Evolutionary conservation across 768 basidiomycete species (phyloP).

Genomic region (Tylopilus intermedius): DNA sequence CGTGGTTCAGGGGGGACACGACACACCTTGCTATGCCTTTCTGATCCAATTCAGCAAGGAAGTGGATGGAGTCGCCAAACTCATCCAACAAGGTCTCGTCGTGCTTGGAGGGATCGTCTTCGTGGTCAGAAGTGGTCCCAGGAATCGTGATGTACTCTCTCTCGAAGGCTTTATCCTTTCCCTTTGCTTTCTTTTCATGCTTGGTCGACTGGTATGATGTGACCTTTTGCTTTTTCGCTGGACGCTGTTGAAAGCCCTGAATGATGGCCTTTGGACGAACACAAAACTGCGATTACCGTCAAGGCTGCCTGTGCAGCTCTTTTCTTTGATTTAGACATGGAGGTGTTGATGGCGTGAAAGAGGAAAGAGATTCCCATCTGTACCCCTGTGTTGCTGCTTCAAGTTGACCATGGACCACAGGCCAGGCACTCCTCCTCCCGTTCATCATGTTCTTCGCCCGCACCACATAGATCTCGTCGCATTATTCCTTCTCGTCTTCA

Average conservation of each 20-base stretch:
- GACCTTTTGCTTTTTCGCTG: constrained; percentile 62
- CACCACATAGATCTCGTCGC: constrained; percentile 72
- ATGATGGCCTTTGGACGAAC: not conserved
- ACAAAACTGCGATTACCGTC: constrained; percentile 22
- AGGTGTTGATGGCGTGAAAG: constrained; percentile 1
- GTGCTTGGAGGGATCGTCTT: constrained; percentile 57
- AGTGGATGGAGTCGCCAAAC: constrained; percentile 58
- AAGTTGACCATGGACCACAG: constrained; percentile 18
- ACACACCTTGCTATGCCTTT: constrained; percentile 77
- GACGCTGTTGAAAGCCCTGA: constrained; percentile 24
- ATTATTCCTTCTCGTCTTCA: constrained; percentile 58
- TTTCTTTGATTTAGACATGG: constrained; percentile 32
- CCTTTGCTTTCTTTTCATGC: constrained; percentile 35
- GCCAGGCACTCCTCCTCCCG: constrained; percentile 51
- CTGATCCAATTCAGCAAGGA: constrained; percentile 68
- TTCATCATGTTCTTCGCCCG: constrained; percentile 64
- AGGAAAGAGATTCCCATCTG: constrained; percentile 22
- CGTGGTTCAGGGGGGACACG: not conserved
- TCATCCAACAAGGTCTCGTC: constrained; percentile 63
- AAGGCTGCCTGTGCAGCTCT: constrained; percentile 28
- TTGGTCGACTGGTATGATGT: constrained; percentile 23
- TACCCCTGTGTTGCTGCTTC: not conserved
- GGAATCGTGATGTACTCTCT: constrained; percentile 63
- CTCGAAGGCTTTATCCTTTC: constrained; percentile 58
- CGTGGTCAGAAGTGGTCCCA: constrained; percentile 10